Percentiles rank a stretch among this genome's conserved stretches.
phyloP scores from a whole-genome alignment of 1,284 basidiomycete genomes.

The Laetiporus sulphureus region DNA sequence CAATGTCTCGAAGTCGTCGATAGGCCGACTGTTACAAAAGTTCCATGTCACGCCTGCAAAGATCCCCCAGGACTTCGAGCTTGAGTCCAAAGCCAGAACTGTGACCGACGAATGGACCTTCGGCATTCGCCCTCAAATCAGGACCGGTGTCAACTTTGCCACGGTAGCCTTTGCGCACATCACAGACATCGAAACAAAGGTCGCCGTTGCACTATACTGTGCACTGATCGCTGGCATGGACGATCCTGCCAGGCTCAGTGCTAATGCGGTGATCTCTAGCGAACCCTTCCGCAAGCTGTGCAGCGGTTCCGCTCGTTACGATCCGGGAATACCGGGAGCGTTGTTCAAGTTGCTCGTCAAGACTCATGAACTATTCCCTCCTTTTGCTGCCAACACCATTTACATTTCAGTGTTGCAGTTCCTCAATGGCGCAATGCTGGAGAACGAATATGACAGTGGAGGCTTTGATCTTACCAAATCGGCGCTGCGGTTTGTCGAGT shows the following conservation, averaged over 20 bases:
- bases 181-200: neutral
- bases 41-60: too few species aligned
- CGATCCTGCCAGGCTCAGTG: neutral
- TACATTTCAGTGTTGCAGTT: neutral
- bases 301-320: neutral
- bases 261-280: neutral
- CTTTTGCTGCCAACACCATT: neutral
- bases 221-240: neutral
- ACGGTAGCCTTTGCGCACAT: neutral
- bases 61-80: too few species aligned
- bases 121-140: neutral
- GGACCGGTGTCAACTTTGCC: neutral
- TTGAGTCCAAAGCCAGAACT: too few species aligned
- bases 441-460: neutral
- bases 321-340: neutral
- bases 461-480: neutral
- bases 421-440: slow-evolving; percentile 1
- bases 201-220: neutral
- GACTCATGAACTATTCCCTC: slow-evolving; percentile 1
- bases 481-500: slow-evolving; percentile 1
- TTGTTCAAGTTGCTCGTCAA: neutral
- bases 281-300: slow-evolving; percentile 1
- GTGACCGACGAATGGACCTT: too few species aligned
- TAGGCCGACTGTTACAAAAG: too few species aligned
- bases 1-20: too few species aligned